Evolutionary conservation across 2,329 filamentous ascomycete species (phyloP), one percentile per base, ranked within the genome.

Genomic region (Fusarium fujikuroi): DNA sequence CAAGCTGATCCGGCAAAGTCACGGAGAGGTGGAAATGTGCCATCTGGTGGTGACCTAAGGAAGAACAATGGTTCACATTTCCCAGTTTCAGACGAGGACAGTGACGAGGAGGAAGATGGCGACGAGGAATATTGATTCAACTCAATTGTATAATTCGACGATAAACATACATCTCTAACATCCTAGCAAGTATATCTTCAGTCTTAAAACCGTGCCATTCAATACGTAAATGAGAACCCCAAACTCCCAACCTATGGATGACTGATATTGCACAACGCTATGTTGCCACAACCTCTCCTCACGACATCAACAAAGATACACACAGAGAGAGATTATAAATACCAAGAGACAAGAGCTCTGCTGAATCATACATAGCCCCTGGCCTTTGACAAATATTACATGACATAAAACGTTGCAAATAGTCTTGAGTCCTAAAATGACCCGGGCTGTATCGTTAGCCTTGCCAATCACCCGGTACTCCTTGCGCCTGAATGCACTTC

Each of bases 171-270:
- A 28, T 28, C 40, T 59, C 32, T 50, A 37, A n/a, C 23, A n/a
- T 37, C 47, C 19, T 49, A 49, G 23, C 42, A 40, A 23, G 16
- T 42, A 19, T 47, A n/a, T 34, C 15, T 60, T 53, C 44, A 57
- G 49, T 63, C 50, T 67, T 63, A 28, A 53, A 74, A 44, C 61
- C 40, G 47, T 62, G 30, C 61, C 69, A 60, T 65, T 66, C 40
- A 52, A 67, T 52, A 60, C 43, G 61, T 44, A 66, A 66, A 64
- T 39, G 39, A 74, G 54, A 65, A 69, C 65, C 72, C 65, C 60
- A 63, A 72, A 78, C 76, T 76, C 75, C 76, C 54, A 39, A 49
- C 76, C 73, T 71, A 77, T 76, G 72, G 56, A 74, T 74, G 59
- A 77, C 75, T 71, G 59, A 77, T 76, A 49, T 69, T 70, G 59